phyloP scores from a whole-genome alignment of 2,329 filamentous ascomycete species.

The Periconia sp. region DNA sequence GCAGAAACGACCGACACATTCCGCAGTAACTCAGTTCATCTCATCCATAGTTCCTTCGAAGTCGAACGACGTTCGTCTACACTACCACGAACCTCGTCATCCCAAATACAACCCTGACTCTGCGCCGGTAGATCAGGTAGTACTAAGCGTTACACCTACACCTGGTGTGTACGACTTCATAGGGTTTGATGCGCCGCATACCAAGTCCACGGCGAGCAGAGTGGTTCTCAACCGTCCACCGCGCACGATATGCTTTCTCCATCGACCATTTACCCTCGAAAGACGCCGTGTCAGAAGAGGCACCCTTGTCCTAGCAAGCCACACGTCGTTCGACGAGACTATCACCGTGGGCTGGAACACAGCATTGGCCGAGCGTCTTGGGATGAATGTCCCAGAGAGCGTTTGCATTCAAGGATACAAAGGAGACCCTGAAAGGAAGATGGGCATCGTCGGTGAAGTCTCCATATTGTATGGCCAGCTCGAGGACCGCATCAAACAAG shows the following conservation, averaged over 20 bases:
- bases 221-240: constrained; percentile 18
- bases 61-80: constrained; percentile 39
- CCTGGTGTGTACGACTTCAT: constrained; percentile 36
- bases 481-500: constrained; percentile 23
- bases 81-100: constrained; percentile 41
- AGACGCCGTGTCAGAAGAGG: constrained; percentile 31
- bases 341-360: constrained; percentile 49
- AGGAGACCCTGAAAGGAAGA: constrained; percentile 42
- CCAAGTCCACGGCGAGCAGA: constrained; percentile 2
- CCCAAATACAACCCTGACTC: constrained; percentile 34
- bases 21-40: constrained; percentile 34
- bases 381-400: constrained; percentile 31
- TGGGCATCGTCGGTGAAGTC: constrained; percentile 43
- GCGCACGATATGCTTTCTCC: constrained; percentile 40
- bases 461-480: constrained; percentile 16
- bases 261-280: constrained; percentile 40
- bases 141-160: constrained; percentile 40
- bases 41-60: constrained; percentile 35
- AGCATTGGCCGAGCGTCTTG: constrained; percentile 38
- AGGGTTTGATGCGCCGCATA: constrained; percentile 16
- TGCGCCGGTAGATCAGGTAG: constrained; percentile 34
- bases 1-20: constrained; percentile 34
- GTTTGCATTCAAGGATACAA: constrained; percentile 49
- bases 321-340: constrained; percentile 46
- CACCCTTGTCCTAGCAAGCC: constrained; percentile 41